phyloP scores from a whole-genome alignment of 345 rosid species.

The Moricandia moricandioides region DNA sequence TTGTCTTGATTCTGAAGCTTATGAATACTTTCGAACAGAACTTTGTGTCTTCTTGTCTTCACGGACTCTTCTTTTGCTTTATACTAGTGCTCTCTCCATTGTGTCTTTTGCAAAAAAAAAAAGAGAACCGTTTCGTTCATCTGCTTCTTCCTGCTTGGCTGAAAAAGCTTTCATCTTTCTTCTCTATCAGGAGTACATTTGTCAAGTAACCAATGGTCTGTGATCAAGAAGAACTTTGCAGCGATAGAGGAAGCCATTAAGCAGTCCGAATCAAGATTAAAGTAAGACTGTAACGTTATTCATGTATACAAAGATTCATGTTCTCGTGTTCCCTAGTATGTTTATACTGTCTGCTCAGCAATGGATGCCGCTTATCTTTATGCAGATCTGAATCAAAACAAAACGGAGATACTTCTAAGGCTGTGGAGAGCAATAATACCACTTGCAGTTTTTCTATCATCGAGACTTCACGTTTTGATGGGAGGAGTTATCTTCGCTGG shows the following conservation, averaged over 20 bases:
- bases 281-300: conserved; percentile 40
- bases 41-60: background rate
- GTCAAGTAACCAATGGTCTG: conserved; percentile 54
- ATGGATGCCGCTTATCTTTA: background rate
- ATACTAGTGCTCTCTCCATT: background rate
- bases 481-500: conserved; percentile 67
- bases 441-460: conserved; percentile 39
- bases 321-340: background rate
- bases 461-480: conserved; percentile 62
- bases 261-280: conserved; percentile 49
- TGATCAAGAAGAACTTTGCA: conserved; percentile 48
- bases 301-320: background rate
- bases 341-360: background rate
- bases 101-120: background rate
- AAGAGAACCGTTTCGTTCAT: no score
- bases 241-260: conserved; percentile 57
- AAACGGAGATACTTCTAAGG: conserved; percentile 34
- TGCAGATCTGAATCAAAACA: conserved; percentile 37
- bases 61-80: background rate
- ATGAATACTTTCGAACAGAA: no score
- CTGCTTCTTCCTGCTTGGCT: background rate
- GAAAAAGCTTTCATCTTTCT: conserved; percentile 15
- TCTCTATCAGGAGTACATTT: conserved; percentile 53
- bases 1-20: background rate
- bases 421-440: conserved; percentile 24